These are phyloP conservation scores for Cystofilobasidium macerans DNA, from an alignment of 768 basidiomycete species.

Conservation along the genomic window DNA sequence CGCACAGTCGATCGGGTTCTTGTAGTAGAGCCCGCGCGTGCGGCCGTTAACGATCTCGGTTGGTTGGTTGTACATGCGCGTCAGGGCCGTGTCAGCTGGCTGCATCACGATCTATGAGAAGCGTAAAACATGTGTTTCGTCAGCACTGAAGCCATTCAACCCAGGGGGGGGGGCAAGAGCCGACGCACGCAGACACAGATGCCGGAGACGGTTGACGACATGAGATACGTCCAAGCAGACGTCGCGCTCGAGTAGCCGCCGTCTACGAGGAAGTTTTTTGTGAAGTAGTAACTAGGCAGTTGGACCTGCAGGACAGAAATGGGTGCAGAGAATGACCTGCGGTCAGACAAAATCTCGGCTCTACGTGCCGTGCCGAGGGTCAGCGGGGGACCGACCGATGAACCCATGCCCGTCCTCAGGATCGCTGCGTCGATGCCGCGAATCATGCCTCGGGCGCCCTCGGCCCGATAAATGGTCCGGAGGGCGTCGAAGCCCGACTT, in stretches of 20 bases:
- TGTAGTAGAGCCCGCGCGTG: conserved; percentile 61
- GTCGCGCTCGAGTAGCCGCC: conserved; percentile 60
- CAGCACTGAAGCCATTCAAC: background rate
- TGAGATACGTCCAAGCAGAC: conserved; percentile 75
- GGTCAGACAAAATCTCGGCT: too few species aligned
- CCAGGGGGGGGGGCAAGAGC: background rate
- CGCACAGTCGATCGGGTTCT: conserved; percentile 50
- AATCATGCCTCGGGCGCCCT: conserved; percentile 66
- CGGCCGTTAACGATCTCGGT: conserved; percentile 37
- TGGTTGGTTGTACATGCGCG: conserved; percentile 80
- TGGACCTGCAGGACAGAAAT: conserved; percentile 53
- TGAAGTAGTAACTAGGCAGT: conserved; percentile 88
- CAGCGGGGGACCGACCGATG: conserved; percentile 47
- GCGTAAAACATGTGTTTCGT: background rate
- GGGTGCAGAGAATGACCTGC: too few species aligned
- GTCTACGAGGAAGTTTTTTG: conserved; percentile 65
- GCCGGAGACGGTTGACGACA: conserved; percentile 79
- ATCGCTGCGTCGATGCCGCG: conserved; percentile 80
- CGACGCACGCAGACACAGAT: conserved; percentile 65
- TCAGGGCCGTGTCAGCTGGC: conserved; percentile 50
- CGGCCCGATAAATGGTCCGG: conserved; percentile 61
- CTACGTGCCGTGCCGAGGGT: background rate
- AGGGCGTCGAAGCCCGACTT: conserved; percentile 73
- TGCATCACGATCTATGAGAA: conserved; percentile 34
- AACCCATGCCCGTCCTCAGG: conserved; percentile 87